A percentile compares a stretch with the other conserved stretches of the same genome.
Conservation (phyloP, 108 stramenopile genomes). For the Epithemia pelagica region DNA sequence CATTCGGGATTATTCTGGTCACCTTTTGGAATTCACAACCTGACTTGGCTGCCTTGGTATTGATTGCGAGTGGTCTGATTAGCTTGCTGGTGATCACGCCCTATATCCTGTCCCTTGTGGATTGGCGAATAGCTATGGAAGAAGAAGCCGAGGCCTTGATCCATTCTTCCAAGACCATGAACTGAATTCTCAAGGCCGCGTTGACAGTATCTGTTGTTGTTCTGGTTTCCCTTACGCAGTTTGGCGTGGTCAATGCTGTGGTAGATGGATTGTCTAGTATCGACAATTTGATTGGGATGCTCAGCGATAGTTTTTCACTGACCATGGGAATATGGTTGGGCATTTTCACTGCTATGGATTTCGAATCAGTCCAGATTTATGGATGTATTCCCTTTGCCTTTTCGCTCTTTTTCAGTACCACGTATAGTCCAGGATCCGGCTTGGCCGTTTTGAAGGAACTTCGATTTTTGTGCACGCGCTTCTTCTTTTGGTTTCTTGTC, state of each 20-base stretch:
- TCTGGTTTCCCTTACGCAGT: slow-evolving; percentile 34
- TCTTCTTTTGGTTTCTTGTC: slow-evolving; percentile 56
- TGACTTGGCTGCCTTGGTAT: slow-evolving; percentile 36
- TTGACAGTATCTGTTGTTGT: slow-evolving; percentile 26
- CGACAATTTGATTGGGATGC: slow-evolving; percentile 36
- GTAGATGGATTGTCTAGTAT: slow-evolving; percentile 23
- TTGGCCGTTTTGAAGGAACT: slow-evolving; percentile 37
- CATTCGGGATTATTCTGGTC: slow-evolving; percentile 32
- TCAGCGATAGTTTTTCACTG: slow-evolving; percentile 38
- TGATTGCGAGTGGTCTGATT: slow-evolving; percentile 37
- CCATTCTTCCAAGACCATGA: slow-evolving; percentile 44
- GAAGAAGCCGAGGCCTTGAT: slow-evolving; percentile 60
- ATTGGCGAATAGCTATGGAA: slow-evolving; percentile 54
- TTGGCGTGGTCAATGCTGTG: slow-evolving; percentile 19
- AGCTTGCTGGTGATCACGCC: slow-evolving; percentile 48
- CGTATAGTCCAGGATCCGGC: slow-evolving; percentile 51
- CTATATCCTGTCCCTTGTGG: slow-evolving; percentile 39
- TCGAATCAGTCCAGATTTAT: slow-evolving; percentile 44
- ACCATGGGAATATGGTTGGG: slow-evolving; percentile 48
- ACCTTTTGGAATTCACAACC: slow-evolving; percentile 40
- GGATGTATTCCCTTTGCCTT: slow-evolving; percentile 45
- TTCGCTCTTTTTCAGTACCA: slow-evolving; percentile 64
- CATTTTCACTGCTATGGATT: slow-evolving; percentile 35
- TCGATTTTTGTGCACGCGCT: slow-evolving; percentile 48
- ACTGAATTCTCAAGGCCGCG: slow-evolving; percentile 39